Conservation (phyloP, 345 rosid species). For the Salix brachista region DNA sequence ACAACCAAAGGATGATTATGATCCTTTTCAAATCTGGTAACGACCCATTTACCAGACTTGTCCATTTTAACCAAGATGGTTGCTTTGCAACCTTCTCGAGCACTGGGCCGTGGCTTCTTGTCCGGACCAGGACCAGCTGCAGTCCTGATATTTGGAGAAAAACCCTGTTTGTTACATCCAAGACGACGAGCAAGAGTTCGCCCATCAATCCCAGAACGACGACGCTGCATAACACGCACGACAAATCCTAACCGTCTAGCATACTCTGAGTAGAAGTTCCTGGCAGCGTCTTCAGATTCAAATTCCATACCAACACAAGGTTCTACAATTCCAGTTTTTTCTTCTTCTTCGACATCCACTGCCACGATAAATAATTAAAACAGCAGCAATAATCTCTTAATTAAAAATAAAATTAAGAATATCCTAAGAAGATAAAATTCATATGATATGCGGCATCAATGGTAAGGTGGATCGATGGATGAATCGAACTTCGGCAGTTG, state of each 20-base stretch:
- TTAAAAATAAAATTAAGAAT: too few relatives aligned
- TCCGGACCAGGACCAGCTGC: conserved; percentile 43
- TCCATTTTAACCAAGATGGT: conserved; percentile 74
- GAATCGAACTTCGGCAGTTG: neutral
- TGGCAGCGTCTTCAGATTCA: conserved; percentile 72
- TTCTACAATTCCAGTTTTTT: conserved; percentile 35
- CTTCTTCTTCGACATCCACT: conserved; percentile 54
- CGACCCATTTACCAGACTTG: conserved; percentile 76
- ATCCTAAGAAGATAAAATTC: too few relatives aligned
- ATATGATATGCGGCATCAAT: too few relatives aligned
- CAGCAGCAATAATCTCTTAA: neutral
- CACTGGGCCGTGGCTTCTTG: conserved; percentile 54
- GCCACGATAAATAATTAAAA: neutral
- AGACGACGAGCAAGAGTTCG: conserved; percentile 78
- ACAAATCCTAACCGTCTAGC: conserved; percentile 63
- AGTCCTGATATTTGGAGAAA: conserved; percentile 49
- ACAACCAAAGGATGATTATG: conserved; percentile 70
- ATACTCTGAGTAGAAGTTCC: conserved; percentile 56
- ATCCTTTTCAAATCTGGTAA: conserved; percentile 69
- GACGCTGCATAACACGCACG: conserved; percentile 77
- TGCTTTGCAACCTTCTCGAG: conserved; percentile 86
- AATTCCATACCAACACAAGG: conserved; percentile 81
- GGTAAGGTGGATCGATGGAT: too few relatives aligned
- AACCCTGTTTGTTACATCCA: conserved; percentile 82
- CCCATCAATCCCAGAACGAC: conserved; percentile 71